Evolutionary conservation across 176 grass and related monocot genomes (phyloP).

Genomic region (Raddia distichophylla): DNA sequence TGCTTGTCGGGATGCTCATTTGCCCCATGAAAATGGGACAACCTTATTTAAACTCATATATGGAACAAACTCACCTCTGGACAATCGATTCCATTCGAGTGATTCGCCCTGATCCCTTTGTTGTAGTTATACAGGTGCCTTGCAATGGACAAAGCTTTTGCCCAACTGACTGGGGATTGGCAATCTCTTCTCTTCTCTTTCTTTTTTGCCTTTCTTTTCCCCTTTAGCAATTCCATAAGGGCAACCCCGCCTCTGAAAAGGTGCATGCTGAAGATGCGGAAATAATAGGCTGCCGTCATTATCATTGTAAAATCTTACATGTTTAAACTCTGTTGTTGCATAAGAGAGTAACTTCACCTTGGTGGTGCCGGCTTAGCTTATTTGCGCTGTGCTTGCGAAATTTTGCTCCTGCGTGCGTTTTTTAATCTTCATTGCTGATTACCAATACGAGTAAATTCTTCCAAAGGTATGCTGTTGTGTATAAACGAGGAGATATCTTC

Average conservation of each 20-base stretch:
- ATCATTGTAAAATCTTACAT: background rate
- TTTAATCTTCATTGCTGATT: background rate
- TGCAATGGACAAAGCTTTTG: slow-evolving; percentile 41
- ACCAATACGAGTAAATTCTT: background rate
- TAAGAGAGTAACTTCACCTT: background rate
- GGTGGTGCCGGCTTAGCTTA: background rate
- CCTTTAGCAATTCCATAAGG: slow-evolving; percentile 35
- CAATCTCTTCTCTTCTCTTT: slow-evolving; percentile 9
- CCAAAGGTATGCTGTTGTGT: background rate
- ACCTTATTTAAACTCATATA: slow-evolving; percentile 47
- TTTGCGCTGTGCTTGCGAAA: background rate
- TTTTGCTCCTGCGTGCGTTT: background rate
- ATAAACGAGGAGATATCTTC: background rate
- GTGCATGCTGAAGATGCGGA: slow-evolving; percentile 8
- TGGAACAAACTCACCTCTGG: slow-evolving; percentile 37
- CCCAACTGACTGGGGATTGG: slow-evolving; percentile 37
- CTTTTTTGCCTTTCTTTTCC: slow-evolving; percentile 16
- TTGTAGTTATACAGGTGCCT: slow-evolving; percentile 44
- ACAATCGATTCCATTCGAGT: slow-evolving; percentile 33
- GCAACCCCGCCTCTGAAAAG: slow-evolving; percentile 37
- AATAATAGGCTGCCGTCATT: slow-evolving; percentile 34
- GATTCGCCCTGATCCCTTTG: slow-evolving; percentile 29
- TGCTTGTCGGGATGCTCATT: slow-evolving; percentile 50
- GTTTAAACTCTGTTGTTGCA: background rate
- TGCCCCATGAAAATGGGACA: slow-evolving; percentile 51